Conservation (phyloP, 1,284 basidiomycete species). For the Boletus holoroseus region DNA sequence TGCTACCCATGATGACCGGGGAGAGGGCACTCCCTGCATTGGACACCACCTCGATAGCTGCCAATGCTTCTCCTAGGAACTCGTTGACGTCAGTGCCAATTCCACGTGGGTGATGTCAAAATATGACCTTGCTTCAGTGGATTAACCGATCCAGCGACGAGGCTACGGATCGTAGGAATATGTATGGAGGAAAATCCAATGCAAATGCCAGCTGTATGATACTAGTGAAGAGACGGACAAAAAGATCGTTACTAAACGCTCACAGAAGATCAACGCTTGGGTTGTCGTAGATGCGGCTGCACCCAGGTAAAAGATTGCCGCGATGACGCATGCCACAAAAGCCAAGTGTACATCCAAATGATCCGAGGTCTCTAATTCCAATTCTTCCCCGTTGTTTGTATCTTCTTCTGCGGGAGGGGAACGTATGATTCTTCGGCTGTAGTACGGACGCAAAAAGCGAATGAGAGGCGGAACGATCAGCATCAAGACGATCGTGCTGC, state of each 20-base stretch:
- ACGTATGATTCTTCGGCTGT: neutral
- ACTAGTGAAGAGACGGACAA: neutral
- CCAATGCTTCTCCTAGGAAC: constrained; percentile 31
- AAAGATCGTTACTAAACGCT: neutral
- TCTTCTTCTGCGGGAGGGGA: neutral
- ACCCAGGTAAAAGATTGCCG: constrained; percentile 16
- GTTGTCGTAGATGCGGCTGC: constrained; percentile 16
- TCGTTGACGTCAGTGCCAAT: neutral
- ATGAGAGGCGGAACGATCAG: constrained; percentile 18
- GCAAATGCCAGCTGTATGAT: constrained; percentile 13
- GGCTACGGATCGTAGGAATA: constrained; percentile 25
- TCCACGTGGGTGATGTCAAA: neutral
- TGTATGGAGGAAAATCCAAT: constrained; percentile 21
- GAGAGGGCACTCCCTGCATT: constrained; percentile 27
- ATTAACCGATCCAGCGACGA: constrained; percentile 31
- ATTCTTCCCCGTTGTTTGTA: neutral
- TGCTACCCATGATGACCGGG: constrained; percentile 26
- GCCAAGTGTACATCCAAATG: constrained; percentile 31
- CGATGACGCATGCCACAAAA: constrained; percentile 21
- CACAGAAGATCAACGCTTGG: constrained; percentile 15
- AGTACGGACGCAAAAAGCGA: constrained; percentile 21
- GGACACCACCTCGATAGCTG: constrained; percentile 32
- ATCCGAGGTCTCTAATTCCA: constrained; percentile 24
- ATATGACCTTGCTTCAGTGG: constrained; percentile 32
- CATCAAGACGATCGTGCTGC: constrained; percentile 14